phyloP scores from a whole-genome alignment of 768 basidiomycete species.

The Tulasnella sp. region DNA sequence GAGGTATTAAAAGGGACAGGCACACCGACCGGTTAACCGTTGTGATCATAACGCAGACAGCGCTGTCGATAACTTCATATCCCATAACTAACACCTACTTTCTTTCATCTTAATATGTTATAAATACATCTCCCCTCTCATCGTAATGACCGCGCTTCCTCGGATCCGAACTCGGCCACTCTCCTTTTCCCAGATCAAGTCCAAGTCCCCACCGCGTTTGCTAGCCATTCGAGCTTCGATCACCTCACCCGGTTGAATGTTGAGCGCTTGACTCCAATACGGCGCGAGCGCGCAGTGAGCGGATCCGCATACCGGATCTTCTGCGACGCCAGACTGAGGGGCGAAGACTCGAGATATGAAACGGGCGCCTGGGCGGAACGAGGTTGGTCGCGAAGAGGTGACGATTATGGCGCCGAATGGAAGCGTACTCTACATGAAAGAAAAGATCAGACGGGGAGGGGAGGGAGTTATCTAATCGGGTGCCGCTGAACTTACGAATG shows the following conservation, averaged over 20 bases:
- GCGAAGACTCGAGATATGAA: slow-evolving; percentile 38
- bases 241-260: too few relatives aligned
- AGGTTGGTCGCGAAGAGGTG: not conserved
- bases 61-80: too few relatives aligned
- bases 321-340: slow-evolving; percentile 32
- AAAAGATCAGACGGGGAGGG: not conserved
- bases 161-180: not conserved
- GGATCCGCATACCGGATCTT: slow-evolving; percentile 40
- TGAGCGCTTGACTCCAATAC: slow-evolving; percentile 34
- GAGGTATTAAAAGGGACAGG: too few relatives aligned
- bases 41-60: too few relatives aligned
- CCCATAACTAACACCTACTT: too few relatives aligned
- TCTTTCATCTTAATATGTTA: too few relatives aligned
- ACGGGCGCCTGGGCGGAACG: not conserved
- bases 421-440: not conserved
- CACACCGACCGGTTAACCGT: too few relatives aligned
- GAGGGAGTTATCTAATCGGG: not conserved
- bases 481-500: slow-evolving; percentile 32
- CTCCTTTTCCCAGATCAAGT: slow-evolving; percentile 18
- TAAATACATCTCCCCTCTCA: slow-evolving; percentile 21
- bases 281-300: slow-evolving; percentile 37
- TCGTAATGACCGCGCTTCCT: slow-evolving; percentile 3
- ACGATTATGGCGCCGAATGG: slow-evolving; percentile 21
- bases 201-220: too few relatives aligned
- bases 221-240: too few relatives aligned